Conservation (phyloP, 2,329 filamentous ascomycete genomes). For the Fusarium napiforme region DNA sequence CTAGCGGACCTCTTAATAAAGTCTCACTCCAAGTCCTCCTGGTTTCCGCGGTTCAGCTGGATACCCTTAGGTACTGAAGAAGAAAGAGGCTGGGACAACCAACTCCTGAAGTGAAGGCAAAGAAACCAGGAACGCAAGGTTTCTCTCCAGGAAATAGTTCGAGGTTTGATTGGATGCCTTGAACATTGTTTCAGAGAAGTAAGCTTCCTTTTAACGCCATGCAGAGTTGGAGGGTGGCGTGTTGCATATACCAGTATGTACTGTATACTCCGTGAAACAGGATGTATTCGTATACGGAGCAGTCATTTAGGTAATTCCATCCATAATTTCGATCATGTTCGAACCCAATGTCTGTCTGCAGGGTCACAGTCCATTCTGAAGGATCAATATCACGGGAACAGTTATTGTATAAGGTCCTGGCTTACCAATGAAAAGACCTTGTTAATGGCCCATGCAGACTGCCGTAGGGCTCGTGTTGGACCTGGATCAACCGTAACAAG, state of each 20-base stretch:
- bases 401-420: not conserved
- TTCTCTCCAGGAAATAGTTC: not conserved
- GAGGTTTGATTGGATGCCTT: not conserved
- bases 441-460: not conserved
- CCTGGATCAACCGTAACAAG: not conserved
- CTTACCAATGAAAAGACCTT: conserved; percentile 1
- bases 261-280: not conserved
- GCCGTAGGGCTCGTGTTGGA: conserved; percentile 12
- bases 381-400: not conserved
- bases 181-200: conserved; percentile 12
- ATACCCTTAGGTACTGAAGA: not conserved
- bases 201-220: not conserved
- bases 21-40: not conserved
- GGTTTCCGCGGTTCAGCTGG: not conserved
- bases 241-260: not conserved
- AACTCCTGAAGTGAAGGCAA: not conserved
- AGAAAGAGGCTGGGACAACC: not conserved
- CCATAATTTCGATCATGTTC: not conserved
- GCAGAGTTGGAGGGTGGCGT: not conserved
- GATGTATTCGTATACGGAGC: not conserved
- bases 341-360: not conserved
- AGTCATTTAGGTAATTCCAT: not conserved
- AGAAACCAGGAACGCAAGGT: conserved; percentile 1
- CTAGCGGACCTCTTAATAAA: not conserved
- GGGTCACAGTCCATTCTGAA: not conserved